phyloP scores from a whole-genome alignment of 2,329 filamentous ascomycete genomes.

The Epichloe brachyelytri region DNA sequence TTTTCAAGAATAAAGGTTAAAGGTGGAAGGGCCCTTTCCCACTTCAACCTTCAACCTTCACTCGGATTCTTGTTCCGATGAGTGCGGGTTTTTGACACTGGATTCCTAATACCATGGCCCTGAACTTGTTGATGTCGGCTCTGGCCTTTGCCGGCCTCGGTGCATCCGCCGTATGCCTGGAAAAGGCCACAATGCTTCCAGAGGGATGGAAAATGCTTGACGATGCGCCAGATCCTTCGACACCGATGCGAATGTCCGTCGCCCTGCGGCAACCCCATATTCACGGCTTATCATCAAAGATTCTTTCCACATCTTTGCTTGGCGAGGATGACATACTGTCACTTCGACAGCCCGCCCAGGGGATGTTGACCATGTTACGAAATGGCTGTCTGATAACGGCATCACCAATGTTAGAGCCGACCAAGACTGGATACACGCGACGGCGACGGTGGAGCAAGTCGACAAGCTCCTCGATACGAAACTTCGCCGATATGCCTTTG shows the following conservation, averaged over 20 bases:
- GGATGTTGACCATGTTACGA: conserved; percentile 23
- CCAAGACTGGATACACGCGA: conserved; percentile 30
- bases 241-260: conserved; percentile 18
- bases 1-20: neutral
- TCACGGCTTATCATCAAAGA: conserved; percentile 12
- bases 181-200: conserved; percentile 16
- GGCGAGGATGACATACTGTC: conserved; percentile 21
- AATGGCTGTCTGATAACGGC: conserved; percentile 28
- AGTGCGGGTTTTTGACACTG: neutral
- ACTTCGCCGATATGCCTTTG: conserved; percentile 29
- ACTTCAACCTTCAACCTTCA: neutral
- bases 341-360: conserved; percentile 22
- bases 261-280: conserved; percentile 20
- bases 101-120: conserved; percentile 6
- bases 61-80: neutral
- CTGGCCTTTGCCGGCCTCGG: conserved; percentile 14
- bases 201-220: conserved; percentile 18
- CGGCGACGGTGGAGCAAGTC: conserved; percentile 25
- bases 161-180: conserved; percentile 13
- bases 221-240: conserved; percentile 11
- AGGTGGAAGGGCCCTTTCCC: neutral
- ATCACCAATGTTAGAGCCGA: conserved; percentile 20
- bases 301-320: conserved; percentile 18
- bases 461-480: conserved; percentile 28
- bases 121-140: conserved; percentile 6